A percentile compares a stretch with the other conserved stretches of the same genome.
phyloP scores from a whole-genome alignment of 2,329 filamentous ascomycete species.

The Sporothrix mexicana region DNA sequence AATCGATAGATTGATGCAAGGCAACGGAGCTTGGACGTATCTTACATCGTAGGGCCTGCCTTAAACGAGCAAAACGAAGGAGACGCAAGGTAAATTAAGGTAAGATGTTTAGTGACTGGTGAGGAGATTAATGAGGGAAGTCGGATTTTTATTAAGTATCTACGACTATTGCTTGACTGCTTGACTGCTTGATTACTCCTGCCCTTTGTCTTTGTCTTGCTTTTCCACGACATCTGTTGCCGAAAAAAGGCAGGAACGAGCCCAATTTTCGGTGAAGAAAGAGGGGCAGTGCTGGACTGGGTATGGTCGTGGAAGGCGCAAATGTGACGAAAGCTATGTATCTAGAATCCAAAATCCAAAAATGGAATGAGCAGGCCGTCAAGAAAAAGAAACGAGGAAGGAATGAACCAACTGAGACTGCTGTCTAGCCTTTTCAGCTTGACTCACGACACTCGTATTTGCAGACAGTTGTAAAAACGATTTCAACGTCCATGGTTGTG shows the following conservation, averaged over 20 bases:
- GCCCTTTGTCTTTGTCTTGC: neutral
- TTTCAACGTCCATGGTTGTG: too few species aligned
- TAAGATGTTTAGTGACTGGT: too few species aligned
- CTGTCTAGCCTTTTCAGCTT: constrained; percentile 6
- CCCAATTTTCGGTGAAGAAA: constrained; percentile 4
- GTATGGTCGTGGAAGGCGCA: neutral
- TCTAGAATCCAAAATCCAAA: neutral
- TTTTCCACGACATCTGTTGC: neutral
- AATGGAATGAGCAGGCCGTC: neutral
- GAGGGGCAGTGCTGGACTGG: neutral
- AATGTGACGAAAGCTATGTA: too few species aligned
- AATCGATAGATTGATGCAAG: too few species aligned
- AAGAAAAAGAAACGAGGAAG: neutral
- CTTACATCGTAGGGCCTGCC: neutral
- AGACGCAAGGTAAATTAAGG: too few species aligned
- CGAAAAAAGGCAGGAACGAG: constrained; percentile 9
- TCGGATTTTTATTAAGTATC: too few species aligned
- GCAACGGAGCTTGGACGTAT: too few species aligned
- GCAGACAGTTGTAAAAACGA: neutral
- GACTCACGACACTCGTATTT: neutral
- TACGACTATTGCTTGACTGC: too few species aligned
- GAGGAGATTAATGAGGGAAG: too few species aligned
- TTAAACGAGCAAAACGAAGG: neutral
- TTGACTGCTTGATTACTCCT: neutral
- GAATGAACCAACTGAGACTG: constrained; percentile 8